phyloP scores from a whole-genome alignment of 768 basidiomycete genomes.

The Boletus huronensis region DNA sequence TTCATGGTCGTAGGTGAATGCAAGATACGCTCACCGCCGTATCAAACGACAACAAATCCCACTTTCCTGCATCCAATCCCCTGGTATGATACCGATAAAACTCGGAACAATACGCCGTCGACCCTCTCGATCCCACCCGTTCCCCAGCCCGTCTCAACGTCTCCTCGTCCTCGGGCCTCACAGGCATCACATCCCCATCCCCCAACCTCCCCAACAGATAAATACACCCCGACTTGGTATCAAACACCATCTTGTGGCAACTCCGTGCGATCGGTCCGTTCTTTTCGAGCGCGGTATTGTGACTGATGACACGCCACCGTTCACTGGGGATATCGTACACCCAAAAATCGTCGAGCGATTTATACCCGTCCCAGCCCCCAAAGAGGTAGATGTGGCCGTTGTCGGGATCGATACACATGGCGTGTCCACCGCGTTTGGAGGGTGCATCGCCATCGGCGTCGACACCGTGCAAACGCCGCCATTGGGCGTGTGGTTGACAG shows the following conservation, averaged over 20 bases:
- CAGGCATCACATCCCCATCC: constrained; percentile 45
- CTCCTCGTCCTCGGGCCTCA: constrained; percentile 25
- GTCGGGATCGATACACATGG: constrained; percentile 72
- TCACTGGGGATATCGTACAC: constrained; percentile 57
- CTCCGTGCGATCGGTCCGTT: constrained; percentile 70
- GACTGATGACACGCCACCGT: constrained; percentile 59
- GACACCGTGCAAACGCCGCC: constrained; percentile 58
- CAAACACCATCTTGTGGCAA: constrained; percentile 83
- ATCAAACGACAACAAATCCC: constrained; percentile 68
- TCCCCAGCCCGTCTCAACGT: constrained; percentile 21
- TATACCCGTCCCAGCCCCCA: constrained; percentile 76
- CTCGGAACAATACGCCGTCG: constrained; percentile 51
- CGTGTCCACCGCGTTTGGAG: constrained; percentile 69
- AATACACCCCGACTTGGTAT: constrained; percentile 63
- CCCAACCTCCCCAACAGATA: constrained; percentile 70
- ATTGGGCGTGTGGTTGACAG: constrained; percentile 54
- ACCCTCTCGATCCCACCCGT: constrained; percentile 9
- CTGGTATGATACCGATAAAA: constrained; percentile 63
- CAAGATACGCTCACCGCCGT: constrained; percentile 48
- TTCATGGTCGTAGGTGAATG: too few species aligned
- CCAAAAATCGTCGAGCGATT: constrained; percentile 79
- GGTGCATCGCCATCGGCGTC: constrained; percentile 64
- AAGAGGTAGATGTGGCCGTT: constrained; percentile 67
- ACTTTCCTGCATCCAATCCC: constrained; percentile 51
- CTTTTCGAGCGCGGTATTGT: constrained; percentile 49